Percentiles rank a stretch among this genome's conserved stretches.
Conservation (phyloP, 805 yeast species). For the Schizosaccharomyces osmophilus region DNA sequence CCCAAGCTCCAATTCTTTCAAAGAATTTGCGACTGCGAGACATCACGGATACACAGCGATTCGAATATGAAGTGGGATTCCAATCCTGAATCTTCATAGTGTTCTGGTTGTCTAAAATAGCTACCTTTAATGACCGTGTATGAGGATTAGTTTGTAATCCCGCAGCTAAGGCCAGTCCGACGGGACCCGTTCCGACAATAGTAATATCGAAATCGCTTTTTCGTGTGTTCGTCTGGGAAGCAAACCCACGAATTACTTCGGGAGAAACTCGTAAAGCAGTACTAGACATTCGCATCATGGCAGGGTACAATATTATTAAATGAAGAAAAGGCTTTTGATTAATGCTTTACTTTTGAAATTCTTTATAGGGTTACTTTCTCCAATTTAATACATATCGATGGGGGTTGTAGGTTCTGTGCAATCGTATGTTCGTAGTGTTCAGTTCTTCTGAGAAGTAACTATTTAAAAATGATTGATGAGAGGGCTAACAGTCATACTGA, state of each 20-base stretch:
- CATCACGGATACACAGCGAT: neutral
- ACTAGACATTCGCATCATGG: neutral
- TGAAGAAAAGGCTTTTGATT: too few species aligned
- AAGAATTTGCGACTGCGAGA: slow-evolving; percentile 23
- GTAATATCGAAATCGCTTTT: slow-evolving; percentile 31
- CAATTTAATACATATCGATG: too few species aligned
- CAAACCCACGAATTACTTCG: neutral
- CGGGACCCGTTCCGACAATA: slow-evolving; percentile 93
- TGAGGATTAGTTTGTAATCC: slow-evolving; percentile 48
- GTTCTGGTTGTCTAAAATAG: slow-evolving; percentile 50
- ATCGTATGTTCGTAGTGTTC: too few species aligned
- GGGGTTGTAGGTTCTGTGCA: too few species aligned
- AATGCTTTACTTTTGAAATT: too few species aligned
- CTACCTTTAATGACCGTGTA: slow-evolving; percentile 34
- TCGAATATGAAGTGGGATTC: slow-evolving; percentile 16
- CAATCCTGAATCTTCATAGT: slow-evolving; percentile 29
- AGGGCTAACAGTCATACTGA: too few species aligned
- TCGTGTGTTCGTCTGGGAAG: neutral
- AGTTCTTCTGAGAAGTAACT: too few species aligned
- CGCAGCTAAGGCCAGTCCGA: slow-evolving; percentile 68
- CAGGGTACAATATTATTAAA: neutral
- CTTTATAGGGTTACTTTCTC: too few species aligned
- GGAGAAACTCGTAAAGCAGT: neutral
- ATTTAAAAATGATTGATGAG: too few species aligned
- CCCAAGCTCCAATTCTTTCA: slow-evolving; percentile 53